Base-by-base conservation (phyloP, 2,329 filamentous ascomycete species). In the Penicillium polonicum region DNA sequence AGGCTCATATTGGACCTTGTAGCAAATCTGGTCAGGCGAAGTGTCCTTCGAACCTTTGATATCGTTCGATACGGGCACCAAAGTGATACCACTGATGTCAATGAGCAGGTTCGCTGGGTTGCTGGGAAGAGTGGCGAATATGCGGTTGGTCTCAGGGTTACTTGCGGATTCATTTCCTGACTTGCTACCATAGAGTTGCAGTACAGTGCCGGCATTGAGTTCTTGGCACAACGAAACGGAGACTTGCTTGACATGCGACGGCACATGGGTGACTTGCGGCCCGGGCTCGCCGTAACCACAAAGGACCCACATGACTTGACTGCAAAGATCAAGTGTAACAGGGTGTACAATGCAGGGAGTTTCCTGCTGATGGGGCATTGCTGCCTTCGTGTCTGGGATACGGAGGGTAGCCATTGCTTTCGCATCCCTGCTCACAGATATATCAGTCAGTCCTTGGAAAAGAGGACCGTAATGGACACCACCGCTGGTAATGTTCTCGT, bases 1-100 rank as follows among this genome's bases (percentile, higher is more conserved):
- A 2, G 63, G 63, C 42, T 65, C 60, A 57, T 63, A 65, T 17
- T 60, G 55, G 12, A 65, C 38, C 31, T 64, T 64, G 45, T 65
- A 65, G 48, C 63, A 65, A 31, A 65, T 64, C 5, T 58, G 48
- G 2, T 50, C 51, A 1, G 63, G 57, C 0, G 52, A 41, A 46
- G 41, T 63, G 13, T 63, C 55, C 33, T 60, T 64, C 10, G 55
- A 58, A 3, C 58, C 62, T 12, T 49, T 57, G 29, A 58, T 63
- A 12, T 64, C 62, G 25, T 63, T 63, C 0, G 63, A 63, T 2
- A 65, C 27, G 0, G 63, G 62, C 1, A 63, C 57, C 15, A 65
- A 23, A 19, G 60, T 65, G 3, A 65, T 52, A 6, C 55, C 62
- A 29, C 48, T 39, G 9, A 65, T 59, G 4, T 64, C 60, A n/a